Evolutionary conservation across 129 eudicot species (phyloP), one percentile per base, ranked within the genome.

Genomic region (Centaurea solstitialis): DNA sequence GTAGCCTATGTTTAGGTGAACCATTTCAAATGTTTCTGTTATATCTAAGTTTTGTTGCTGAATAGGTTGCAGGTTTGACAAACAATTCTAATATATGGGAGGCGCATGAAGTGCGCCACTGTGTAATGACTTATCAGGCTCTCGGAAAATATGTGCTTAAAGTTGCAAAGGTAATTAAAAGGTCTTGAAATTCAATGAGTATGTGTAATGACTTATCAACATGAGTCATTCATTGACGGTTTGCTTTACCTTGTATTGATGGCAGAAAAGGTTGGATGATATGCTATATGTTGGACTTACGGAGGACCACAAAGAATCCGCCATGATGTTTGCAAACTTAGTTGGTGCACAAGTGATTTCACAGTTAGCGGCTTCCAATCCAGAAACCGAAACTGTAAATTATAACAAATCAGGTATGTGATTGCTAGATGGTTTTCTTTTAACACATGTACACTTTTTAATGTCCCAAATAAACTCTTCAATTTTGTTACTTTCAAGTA

Each of bases 231-330:
- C 72, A n/a, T 70, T 85, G 53, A 47, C 21, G 24, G 26, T 80
- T 61, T 71, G 47, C 70, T 57, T 35, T 76, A 70, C 71, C 62
- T 78, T 80, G 13, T 79, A 74, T 81, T 86, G 66, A 66, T 85
- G 78, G 88, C 92, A 96, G 99, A 93, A 89, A 86, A 90, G 97
- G 88, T 89, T 96, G 90, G 97, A 93, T 83, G 83, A 86, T 62
- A 96, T 96, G 99, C 81, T 96, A 83, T 96, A 93, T 86, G 91
- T 96, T 80, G 99, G 99, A 76, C 90, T 96, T 76, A 91, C 98
- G 28, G 97, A 93, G 82, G 84, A 93, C 68, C 99, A 96, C 81
- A 96, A 72, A 83, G 97, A 86, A 80, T 96, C 99, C 45, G 95
- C 97, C 50, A 80, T 85, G 22, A 82, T 91, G 86, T 96, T 96